Evolutionary conservation across 2,329 filamentous ascomycete genomes (phyloP), one percentile per base, ranked within the genome.

Genomic region (Colletotrichum sp.): DNA sequence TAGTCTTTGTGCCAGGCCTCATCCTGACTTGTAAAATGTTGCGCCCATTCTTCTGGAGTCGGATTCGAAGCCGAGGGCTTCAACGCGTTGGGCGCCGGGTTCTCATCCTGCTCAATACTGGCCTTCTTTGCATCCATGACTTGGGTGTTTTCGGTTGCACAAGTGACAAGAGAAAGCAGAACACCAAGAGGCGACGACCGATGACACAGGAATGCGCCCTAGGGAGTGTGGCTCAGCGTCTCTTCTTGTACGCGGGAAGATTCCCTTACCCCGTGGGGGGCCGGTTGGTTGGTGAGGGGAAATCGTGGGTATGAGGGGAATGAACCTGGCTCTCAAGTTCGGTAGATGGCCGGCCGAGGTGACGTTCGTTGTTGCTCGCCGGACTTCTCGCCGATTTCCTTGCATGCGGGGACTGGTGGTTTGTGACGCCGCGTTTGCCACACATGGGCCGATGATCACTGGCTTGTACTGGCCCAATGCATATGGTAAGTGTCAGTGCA

Each of bases 71-170:
- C 73, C 34, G 73, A 69, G 21, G 70, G 73, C 26, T 65, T 73
- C 38, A 65, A 6, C 18, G 21, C 38, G 48, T 48, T 67, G 9
- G 15, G 26, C 26, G 34, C 34, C 16, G 56, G n/a, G 21, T 73
- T 73, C 48, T 73, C 73, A 24, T 73, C 58, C 58, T 76, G 73
- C 43, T 76, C 73, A 8, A 76, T 52, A 58, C 48, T 76, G 18
- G 48, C 32, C 24, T 73, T 76, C 15, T 48, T 76, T 15, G 34
- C 28, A 12, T 73, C 70, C 73, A 76, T 76, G 8, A 34, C 24
- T 43, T 30, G 30, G 10, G 13, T 24, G 7, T 73, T 36, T 16
- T 52, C 18, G 10, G 6, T 24, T 36, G 34, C 55, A 21, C 24
- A 30, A 48, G 26, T 66, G n/a, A 13, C 12, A 21, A 18, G n/a